A percentile compares a stretch with the other conserved stretches of the same genome.
phyloP scores from a whole-genome alignment of 2,329 filamentous ascomycete species.

The Trichoderma cornu-damae region DNA sequence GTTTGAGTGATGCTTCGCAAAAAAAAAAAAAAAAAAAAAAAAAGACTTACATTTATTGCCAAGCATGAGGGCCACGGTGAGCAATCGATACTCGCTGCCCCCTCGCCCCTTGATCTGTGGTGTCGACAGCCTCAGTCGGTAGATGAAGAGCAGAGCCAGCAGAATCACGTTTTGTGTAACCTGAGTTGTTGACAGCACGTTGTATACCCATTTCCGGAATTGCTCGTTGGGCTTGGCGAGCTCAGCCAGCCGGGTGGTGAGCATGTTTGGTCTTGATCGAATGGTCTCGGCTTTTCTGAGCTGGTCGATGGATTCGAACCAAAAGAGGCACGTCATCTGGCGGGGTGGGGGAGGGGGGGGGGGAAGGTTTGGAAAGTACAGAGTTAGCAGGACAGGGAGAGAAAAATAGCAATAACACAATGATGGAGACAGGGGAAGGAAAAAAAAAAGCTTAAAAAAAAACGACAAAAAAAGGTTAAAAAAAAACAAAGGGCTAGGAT shows the following conservation, averaged over 20 bases:
- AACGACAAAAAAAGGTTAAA: not conserved
- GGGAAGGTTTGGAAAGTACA: not conserved
- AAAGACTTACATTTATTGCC: slow-evolving; percentile 79
- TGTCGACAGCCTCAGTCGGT: slow-evolving; percentile 85
- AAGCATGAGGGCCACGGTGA: slow-evolving; percentile 94
- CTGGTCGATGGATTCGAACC: slow-evolving; percentile 87
- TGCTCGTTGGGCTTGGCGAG: slow-evolving; percentile 72
- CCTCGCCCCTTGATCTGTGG: slow-evolving; percentile 83
- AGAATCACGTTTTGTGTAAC: slow-evolving; percentile 94
- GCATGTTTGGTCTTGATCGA: slow-evolving; percentile 36
- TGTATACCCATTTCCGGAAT: slow-evolving; percentile 91
- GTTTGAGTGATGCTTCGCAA: no score
- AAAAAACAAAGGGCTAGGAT: no score
- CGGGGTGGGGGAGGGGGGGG: not conserved
- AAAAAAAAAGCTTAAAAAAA: not conserved
- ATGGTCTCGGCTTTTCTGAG: slow-evolving; percentile 68
- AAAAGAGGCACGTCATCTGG: slow-evolving; percentile 92
- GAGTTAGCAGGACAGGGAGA: no score
- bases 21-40: not conserved
- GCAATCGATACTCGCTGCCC: slow-evolving; percentile 85
- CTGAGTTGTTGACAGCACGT: slow-evolving; percentile 86
- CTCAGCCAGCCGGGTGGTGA: slow-evolving; percentile 53
- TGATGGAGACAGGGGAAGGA: no score
- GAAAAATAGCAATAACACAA: no score
- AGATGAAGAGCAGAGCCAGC: slow-evolving; percentile 85